Evolutionary conservation across 805 yeast species (phyloP).

Genomic region (Hanseniaspora osmophila): DNA sequence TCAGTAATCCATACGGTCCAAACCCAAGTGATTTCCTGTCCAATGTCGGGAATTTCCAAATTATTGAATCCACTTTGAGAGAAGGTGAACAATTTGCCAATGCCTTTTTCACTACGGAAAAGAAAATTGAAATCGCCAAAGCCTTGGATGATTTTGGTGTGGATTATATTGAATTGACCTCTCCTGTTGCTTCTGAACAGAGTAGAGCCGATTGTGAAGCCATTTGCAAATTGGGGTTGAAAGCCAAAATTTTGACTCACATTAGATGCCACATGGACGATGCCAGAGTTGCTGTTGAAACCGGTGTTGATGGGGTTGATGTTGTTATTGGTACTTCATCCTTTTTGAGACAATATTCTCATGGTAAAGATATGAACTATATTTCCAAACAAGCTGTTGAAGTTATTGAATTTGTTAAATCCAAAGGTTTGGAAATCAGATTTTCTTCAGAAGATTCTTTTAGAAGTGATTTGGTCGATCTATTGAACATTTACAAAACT

Average conservation of each 20-base stretch:
- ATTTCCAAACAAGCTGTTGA: constrained; percentile 92
- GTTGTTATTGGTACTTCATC: constrained; percentile 96
- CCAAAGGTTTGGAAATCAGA: constrained; percentile 92
- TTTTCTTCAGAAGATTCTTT: constrained; percentile 95
- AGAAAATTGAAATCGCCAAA: constrained; percentile 91
- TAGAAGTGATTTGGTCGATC: constrained; percentile 90
- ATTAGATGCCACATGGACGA: constrained; percentile 99
- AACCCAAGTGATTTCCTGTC: constrained; percentile 86
- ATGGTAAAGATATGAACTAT: constrained; percentile 97
- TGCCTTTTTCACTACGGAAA: constrained; percentile 87
- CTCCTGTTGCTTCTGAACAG: constrained; percentile 96
- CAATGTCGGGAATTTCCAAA: constrained; percentile 75
- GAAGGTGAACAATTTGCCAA: constrained; percentile 99
- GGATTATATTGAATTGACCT: constrained; percentile 92
- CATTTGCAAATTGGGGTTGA: constrained; percentile 89
- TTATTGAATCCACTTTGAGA: constrained; percentile 89
- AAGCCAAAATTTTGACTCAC: constrained; percentile 90
- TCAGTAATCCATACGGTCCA: constrained; percentile 78
- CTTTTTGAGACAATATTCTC: constrained; percentile 85
- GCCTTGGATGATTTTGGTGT: constrained; percentile 97
- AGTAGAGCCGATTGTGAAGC: constrained; percentile 91
- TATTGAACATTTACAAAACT: constrained; percentile 87
- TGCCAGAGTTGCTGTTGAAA: constrained; percentile 90
- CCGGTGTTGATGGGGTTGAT: constrained; percentile 98
- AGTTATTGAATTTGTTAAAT: constrained; percentile 92